Evolutionary conservation across 495 filamentous ascomycete species (phyloP).

Genomic region (Pyrenula massariospora): DNA sequence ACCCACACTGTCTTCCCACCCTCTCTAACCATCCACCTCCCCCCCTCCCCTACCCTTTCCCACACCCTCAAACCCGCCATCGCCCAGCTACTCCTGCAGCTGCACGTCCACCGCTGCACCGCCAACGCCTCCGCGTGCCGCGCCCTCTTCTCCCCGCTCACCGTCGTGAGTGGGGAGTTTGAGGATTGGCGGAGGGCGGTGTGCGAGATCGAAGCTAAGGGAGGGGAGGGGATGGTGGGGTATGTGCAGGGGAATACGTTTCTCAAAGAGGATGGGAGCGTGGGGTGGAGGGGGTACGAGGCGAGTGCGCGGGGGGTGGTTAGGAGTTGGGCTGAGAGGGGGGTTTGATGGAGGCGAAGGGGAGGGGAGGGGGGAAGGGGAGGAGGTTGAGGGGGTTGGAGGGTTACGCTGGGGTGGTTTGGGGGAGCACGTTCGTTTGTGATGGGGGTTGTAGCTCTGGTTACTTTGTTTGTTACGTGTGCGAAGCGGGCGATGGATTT

Average conservation of each 20-base stretch:
- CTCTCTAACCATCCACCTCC: conserved; percentile 20
- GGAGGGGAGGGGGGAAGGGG: no score
- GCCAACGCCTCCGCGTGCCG: conserved; percentile 26
- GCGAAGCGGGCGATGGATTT: no score
- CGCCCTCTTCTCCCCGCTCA: conserved; percentile 25
- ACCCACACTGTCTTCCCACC: conserved; percentile 4
- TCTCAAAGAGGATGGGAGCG: conserved; percentile 13
- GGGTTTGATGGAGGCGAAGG: no score
- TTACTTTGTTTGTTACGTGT: no score
- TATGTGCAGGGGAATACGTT: conserved; percentile 36
- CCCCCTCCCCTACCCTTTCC: conserved; percentile 20
- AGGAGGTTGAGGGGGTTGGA: no score
- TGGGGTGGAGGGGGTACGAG: conserved; percentile 31
- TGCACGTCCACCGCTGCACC: conserved; percentile 36
- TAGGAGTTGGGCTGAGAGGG: conserved; percentile 28
- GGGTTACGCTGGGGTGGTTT: no score
- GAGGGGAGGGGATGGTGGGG: conserved; percentile 17
- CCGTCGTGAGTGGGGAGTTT: conserved; percentile 22
- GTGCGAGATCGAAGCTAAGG: conserved; percentile 18
- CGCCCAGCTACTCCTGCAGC: conserved; percentile 24
- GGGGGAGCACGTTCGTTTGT: no score
- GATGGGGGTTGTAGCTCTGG: no score
- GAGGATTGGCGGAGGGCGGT: conserved; percentile 16
- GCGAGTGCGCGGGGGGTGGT: conserved; percentile 24
- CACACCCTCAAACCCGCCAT: conserved; percentile 31